Evolutionary conservation across 2,329 filamentous ascomycete genomes (phyloP), one percentile per base, ranked within the genome.

Genomic region (Sporothrix globosa): DNA sequence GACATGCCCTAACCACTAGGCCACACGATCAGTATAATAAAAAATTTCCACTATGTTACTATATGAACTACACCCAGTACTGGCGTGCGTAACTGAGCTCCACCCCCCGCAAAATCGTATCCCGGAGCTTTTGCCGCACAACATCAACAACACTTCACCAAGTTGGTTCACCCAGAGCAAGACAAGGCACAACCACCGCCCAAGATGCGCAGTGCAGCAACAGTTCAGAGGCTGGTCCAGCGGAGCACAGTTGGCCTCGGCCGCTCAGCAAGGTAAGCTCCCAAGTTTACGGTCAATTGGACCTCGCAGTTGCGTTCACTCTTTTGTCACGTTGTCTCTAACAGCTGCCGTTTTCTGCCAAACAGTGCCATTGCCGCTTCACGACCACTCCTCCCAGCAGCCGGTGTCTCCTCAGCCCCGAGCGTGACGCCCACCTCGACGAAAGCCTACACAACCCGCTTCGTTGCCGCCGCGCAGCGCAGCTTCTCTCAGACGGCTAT

Each of bases 1-100:
- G 74, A 74, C 71, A 74, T 73, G 74, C 72, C 74, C 72, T 75
- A 75, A 75, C 74, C 74, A 74, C 74, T 75, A 75, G 74, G 73
- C 74, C 73, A 75, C 72, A 75, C 74, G 74, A 72, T 73, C 74
- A 69, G 34, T 71, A 69, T 63, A 61, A 39, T 46, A 13, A 21
- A 70, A 52, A 10, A 41, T 63, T 46, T 24, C 11, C 14, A 27
- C 41, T 70, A 67, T 68, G 17, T 56, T 3, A 1, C 6, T 39
- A 46, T 71, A 71, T 73, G 19, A 48, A 66, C 34, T 13, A 14
- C 50, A 39, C 10, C 4, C n/a, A 2, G 34, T 13, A 21, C 24
- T 19, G 39, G 56, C 39, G 34, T 30, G 9, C 30, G 10, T 9
- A 30, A 2, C 27, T 2, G n/a, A 34, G 39, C 34, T 48, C 41